Evolutionary conservation across 2,329 filamentous ascomycete species (phyloP), one percentile per base, ranked within the genome.

Genomic region (Apiospora sp.): DNA sequence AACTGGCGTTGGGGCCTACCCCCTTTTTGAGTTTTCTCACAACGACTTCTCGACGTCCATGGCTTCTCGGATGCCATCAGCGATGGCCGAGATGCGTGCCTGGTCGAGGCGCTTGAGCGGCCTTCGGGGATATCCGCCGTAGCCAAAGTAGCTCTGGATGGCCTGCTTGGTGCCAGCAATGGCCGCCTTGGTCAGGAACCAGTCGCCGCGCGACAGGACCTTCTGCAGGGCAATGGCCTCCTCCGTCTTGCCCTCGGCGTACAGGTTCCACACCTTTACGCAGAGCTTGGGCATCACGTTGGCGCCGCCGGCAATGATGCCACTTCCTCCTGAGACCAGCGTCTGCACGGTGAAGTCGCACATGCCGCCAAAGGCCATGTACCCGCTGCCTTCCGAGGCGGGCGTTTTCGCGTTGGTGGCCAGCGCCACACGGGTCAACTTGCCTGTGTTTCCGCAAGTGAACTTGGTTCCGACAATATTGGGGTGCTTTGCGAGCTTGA

Each of bases 321-420:
- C 91, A 71, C 88, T 88, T n/a, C 90, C 90, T 48, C 90, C 90
- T 8, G 87, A 89, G 71, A 91, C 83, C 61, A 92, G 79, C 0
- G 88, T 90, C 78, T 92, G 91, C 44, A 92, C 81, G 0, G 87
- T 89, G 81, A 92, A 92, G 80, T 92, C 91, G 34, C 89, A 89
- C 81, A 96, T 94, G 75, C 94, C 94, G 67, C 94, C 94, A 79
- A 96, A 95, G 27, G 94, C 94, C 89, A 96, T 93, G 86, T 95
- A 97, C 14, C 90, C 91, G 27, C 87, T 89, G 46, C 89, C 90
- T 74, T 88, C 84, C 10, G 83, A 80, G 73, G 81, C 84, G 14
- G 92, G 90, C 0, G 92, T 94, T 82, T 91, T 90, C 72, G 94
- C 93, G 77, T 93, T 85, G 68, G 92, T 90, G 67, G 91, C 93